phyloP scores from a whole-genome alignment of 2,329 filamentous ascomycete species.

The Penicillium sclerotiorum region DNA sequence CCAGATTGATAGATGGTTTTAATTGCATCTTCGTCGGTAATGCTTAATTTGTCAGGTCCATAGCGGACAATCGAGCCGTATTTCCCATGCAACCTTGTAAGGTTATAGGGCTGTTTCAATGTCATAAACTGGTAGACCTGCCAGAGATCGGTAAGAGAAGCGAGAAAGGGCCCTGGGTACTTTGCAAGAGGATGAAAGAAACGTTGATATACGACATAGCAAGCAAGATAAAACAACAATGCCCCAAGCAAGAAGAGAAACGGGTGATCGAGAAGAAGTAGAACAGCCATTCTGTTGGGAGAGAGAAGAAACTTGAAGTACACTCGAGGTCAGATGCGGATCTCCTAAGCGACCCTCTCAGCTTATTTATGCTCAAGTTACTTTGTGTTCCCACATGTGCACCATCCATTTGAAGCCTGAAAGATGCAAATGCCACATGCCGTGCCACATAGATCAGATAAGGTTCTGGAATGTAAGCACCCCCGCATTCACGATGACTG shows the following conservation, averaged over 20 bases:
- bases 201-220: slow-evolving; percentile 7
- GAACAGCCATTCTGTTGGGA: neutral
- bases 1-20: slow-evolving; percentile 32
- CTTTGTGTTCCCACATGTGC: too few relatives aligned
- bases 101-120: slow-evolving; percentile 23
- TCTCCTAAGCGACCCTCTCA: too few relatives aligned
- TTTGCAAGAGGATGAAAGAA: slow-evolving; percentile 32
- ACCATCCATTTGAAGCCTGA: too few relatives aligned
- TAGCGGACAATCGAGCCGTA: slow-evolving; percentile 33
- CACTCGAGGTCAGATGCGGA: too few relatives aligned
- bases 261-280: neutral
- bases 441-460: too few relatives aligned
- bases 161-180: slow-evolving; percentile 35
- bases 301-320: too few relatives aligned
- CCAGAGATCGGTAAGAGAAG: slow-evolving; percentile 38
- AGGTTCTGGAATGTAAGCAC: too few relatives aligned
- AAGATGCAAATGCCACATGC: too few relatives aligned
- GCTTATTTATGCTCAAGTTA: neutral
- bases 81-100: slow-evolving; percentile 28
- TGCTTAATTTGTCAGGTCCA: slow-evolving; percentile 34
- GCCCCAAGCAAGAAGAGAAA: neutral
- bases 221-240: neutral
- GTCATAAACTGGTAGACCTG: slow-evolving; percentile 30
- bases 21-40: slow-evolving; percentile 32
- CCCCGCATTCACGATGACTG: too few relatives aligned